Base-by-base conservation (phyloP, 2,329 filamentous ascomycete species). In the Sporothrix mexicana region DNA sequence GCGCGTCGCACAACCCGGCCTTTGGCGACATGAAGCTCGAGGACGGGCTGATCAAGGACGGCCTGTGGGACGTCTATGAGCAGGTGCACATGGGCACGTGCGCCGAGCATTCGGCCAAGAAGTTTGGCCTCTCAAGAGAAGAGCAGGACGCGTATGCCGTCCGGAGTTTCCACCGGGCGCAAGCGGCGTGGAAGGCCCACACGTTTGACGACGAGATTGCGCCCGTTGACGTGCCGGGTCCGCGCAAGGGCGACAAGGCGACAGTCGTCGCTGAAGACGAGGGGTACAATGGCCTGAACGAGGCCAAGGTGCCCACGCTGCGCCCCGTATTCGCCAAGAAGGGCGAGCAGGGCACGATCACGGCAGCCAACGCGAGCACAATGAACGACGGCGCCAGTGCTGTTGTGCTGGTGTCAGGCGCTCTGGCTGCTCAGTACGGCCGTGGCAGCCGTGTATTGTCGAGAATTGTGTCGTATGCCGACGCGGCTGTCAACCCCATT, bases 11-110 rank as follows among this genome's bases (percentile, higher is more conserved):
- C 25, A 61, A 61, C 57, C 57, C 57, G 25, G 57, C 57, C 1
- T 61, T 61, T 41, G 57, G 57, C 25, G 57, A 61, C 30, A 36
- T 61, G 57, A 12, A 36, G 13, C 57, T 61, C 13, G 12, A 61
- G 25, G 57, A 61, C 15, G 57, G 57, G 2, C 25, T 61, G 57
- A 61, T 61, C 57, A 36, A 61, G 25, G 57, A 61, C 13, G 57
- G 57, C 1, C 13, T 61, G 25, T 61, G 57, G 57, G 57, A 61
- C 9, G 57, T 61, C 23, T 61, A 61, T 25, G 36, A 61, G 25
- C 57, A 61, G 30, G 57, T 61, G 25, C 57, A 61, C 57, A 61
- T 61, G 57, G 57, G 57, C 57, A 61, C 57, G 13, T 61, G 57
- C 13, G 57, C 57, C 2, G 57, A 61, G 57, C 57, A 61, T 13